Percentiles rank a stretch among this genome's conserved stretches.
Evolutionary conservation across 1,284 basidiomycete genomes (phyloP).

Genomic region (Leccinum angustisporum): DNA sequence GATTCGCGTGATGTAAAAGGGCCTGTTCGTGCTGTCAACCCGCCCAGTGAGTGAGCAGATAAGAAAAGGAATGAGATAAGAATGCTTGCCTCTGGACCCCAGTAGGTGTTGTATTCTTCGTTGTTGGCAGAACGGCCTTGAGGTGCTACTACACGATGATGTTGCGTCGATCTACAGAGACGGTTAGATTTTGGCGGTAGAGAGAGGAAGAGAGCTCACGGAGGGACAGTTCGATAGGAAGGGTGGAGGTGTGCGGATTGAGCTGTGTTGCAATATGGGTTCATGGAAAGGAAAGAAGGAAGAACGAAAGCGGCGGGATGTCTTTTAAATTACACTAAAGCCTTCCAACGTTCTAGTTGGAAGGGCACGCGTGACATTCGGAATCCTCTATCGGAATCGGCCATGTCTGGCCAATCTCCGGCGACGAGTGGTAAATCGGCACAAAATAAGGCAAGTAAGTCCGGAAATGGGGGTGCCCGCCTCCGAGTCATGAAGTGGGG

Average conservation of each 20-base stretch:
- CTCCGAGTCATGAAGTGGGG: neutral
- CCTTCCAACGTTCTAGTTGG: slow-evolving; percentile 16
- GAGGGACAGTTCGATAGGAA: neutral
- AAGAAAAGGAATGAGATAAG: neutral
- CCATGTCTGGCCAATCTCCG: neutral
- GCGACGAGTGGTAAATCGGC: neutral
- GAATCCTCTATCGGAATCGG: slow-evolving; percentile 6
- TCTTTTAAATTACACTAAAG: slow-evolving; percentile 3
- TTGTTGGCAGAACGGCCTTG: accelerated
- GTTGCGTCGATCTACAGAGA: neutral
- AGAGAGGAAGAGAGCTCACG: neutral
- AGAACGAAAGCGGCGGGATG: neutral
- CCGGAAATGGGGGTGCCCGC: neutral
- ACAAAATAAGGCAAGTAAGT: neutral
- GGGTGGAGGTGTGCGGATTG: neutral
- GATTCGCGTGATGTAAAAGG: neutral
- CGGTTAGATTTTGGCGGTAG: neutral
- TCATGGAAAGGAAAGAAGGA: neutral
- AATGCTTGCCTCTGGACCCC: slow-evolving; percentile 8
- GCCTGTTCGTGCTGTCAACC: slow-evolving; percentile 6
- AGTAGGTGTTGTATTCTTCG: slow-evolving; percentile 1
- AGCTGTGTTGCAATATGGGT: neutral
- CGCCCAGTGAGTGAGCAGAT: neutral
- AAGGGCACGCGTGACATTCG: neutral
- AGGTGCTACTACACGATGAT: neutral